Percentiles rank a stretch among this genome's conserved stretches.
Conservation (phyloP, 257 asterid species). For the Marsdenia floribunda region DNA sequence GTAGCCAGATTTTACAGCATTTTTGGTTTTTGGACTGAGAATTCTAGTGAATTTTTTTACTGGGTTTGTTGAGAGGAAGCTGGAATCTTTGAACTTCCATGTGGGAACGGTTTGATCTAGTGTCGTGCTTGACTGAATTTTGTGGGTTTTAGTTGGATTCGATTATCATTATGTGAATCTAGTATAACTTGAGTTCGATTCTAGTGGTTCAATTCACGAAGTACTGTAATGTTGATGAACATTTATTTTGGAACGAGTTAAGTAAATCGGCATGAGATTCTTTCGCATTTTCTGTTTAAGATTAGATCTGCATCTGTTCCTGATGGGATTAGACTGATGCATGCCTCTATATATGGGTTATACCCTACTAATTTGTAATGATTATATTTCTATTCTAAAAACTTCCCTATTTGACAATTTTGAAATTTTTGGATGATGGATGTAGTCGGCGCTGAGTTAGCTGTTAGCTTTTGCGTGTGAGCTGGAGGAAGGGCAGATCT, state of each 20-base stretch:
- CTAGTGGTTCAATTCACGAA: background rate
- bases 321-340: background rate
- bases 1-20: background rate
- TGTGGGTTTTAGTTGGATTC: constrained; percentile 20
- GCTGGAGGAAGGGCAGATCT: constrained; percentile 41
- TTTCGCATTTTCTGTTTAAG: constrained; percentile 9
- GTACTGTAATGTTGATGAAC: background rate
- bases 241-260: background rate
- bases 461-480: constrained; percentile 37
- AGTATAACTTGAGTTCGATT: constrained; percentile 2
- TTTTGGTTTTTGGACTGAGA: background rate
- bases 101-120: constrained; percentile 15
- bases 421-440: background rate
- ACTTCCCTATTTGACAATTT: background rate
- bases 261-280: constrained; percentile 12
- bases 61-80: constrained; percentile 15
- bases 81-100: constrained; percentile 17
- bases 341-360: background rate
- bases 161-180: background rate
- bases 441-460: constrained; percentile 30
- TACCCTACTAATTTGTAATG: background rate
- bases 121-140: constrained; percentile 1
- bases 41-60: constrained; percentile 5
- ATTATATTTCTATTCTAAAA: background rate
- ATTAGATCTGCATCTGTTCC: constrained; percentile 19